Evolutionary conservation across 202 grass and related monocot species (phyloP), one percentile per base, ranked within the genome.

Genomic region (Hordeum pubiflorum): DNA sequence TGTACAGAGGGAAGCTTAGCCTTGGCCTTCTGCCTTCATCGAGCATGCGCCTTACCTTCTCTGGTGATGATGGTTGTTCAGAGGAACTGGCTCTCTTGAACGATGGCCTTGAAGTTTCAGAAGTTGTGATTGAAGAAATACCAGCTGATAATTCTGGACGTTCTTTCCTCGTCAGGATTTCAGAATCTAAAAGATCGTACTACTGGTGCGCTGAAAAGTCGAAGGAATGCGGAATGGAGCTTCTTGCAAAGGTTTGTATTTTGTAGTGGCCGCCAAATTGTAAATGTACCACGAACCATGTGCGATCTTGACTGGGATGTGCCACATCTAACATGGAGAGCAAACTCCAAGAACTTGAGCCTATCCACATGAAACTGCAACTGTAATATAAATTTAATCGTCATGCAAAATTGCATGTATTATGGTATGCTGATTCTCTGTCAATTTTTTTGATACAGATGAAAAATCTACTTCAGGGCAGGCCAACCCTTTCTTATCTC

Each of bases 181-280:
- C 84, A 58, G 77, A 86, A 58, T 89, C 82, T 87, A 76, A 85
- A 80, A 78, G 63, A 60, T 86, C 89, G 57, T 98, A 98, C 79
- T 98, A 98, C 86, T 98, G 96, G 96, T 89, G 92, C 29, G 91
- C 96, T 41, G 90, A 98, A 66, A 98, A 93, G 71, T 98, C 90
- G n/a, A 89, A 86, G 58, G 68, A 87, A 77, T 77, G 86, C 31
- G 96, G 96, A 80, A 87, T 81, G 68, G 82, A 93, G 34, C 88
- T 98, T 80, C 88, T 98, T 80, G 38, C 75, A 57, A 93, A 98
- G 90, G 95, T 97, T 63, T 80, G 69, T 84, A 41, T 23, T 81
- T 21, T 29, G 8, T 62, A 63, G 39, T 48, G n/a, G 58, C 68
- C 44, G 22, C 52, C 48, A 74, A 31, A 13, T 60, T 66, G n/a